phyloP scores from a whole-genome alignment of 441 rosid species.

The Syzygium malaccense region DNA sequence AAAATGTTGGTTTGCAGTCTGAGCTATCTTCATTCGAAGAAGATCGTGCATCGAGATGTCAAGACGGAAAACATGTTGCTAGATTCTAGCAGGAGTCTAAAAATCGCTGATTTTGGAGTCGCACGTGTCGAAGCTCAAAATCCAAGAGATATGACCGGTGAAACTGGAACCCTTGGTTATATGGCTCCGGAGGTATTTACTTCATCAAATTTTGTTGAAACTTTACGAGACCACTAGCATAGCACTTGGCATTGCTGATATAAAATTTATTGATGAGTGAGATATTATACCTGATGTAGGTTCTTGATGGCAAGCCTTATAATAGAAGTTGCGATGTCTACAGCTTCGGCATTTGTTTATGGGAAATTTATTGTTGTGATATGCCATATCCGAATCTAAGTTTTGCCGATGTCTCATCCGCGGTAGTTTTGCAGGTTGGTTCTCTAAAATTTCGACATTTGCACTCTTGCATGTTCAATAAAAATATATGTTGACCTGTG shows the following conservation, averaged over 20 bases:
- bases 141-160: conserved; percentile 13
- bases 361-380: conserved; percentile 15
- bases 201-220: neutral
- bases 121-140: conserved; percentile 18
- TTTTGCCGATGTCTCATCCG: conserved; percentile 10
- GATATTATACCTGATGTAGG: neutral
- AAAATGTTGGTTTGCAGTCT: neutral
- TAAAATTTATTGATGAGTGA: neutral
- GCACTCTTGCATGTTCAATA: neutral
- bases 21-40: conserved; percentile 1
- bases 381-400: conserved; percentile 12
- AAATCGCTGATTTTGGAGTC: conserved; percentile 13
- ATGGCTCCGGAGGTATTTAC: conserved; percentile 18
- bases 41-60: neutral
- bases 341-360: conserved; percentile 11
- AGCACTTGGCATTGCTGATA: neutral
- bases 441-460: neutral
- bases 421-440: conserved; percentile 9
- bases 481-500: neutral
- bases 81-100: neutral
- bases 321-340: conserved; percentile 11
- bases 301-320: conserved; percentile 13
- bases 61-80: neutral
- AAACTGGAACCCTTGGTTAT: conserved; percentile 16
- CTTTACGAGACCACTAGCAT: neutral